Evolutionary conservation across 768 basidiomycete species (phyloP).

Genomic region (Kockovaella imperatae): DNA sequence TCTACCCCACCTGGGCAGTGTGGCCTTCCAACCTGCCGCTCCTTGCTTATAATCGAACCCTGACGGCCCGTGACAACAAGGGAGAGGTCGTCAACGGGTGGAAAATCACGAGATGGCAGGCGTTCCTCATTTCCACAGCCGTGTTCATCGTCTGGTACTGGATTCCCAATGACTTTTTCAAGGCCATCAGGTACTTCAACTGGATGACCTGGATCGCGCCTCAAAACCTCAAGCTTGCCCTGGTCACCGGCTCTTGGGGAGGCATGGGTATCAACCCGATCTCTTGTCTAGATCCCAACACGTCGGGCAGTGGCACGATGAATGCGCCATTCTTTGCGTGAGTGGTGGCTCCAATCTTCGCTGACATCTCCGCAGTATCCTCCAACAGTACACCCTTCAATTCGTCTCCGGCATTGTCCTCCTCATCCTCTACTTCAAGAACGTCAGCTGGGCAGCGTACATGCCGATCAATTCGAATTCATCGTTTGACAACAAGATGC

Average conservation of each 20-base stretch:
- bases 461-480: too few relatives aligned
- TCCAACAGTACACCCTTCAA: background rate
- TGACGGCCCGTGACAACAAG: background rate
- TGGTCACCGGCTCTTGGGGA: slow-evolving; percentile 29
- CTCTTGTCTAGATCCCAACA: slow-evolving; percentile 37
- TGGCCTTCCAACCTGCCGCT: slow-evolving; percentile 5
- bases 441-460: background rate
- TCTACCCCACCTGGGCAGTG: slow-evolving; percentile 1
- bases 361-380: background rate
- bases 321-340: slow-evolving; percentile 1
- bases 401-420: background rate
- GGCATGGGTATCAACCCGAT: slow-evolving; percentile 44
- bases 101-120: background rate
- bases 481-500: background rate
- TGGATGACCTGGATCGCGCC: slow-evolving; percentile 46
- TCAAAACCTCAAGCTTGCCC: slow-evolving; percentile 38
- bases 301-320: background rate
- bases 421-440: background rate
- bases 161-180: slow-evolving; percentile 21
- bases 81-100: background rate
- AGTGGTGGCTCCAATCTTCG: background rate
- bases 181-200: slow-evolving; percentile 15
- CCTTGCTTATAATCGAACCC: background rate
- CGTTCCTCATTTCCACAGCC: background rate
- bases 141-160: slow-evolving; percentile 27